phyloP scores from a whole-genome alignment of 345 rosid species.

The Brassica juncea region DNA sequence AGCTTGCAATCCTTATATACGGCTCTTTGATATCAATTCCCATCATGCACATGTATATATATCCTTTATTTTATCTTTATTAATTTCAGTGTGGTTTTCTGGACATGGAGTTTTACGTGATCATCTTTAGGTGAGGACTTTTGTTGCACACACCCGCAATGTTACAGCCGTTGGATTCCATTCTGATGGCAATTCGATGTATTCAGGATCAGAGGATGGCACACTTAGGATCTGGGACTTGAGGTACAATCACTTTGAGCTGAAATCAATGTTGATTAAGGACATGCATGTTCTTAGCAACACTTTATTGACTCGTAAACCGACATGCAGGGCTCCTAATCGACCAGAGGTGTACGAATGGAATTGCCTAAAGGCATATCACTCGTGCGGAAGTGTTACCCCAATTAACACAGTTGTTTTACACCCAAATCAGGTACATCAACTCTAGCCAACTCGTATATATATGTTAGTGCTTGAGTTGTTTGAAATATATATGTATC shows the following conservation, averaged over 20 bases:
- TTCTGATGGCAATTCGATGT: slow-evolving; percentile 94
- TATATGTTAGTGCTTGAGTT: neutral
- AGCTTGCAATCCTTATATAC: slow-evolving; percentile 90
- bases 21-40: slow-evolving; percentile 78
- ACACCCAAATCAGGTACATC: slow-evolving; percentile 91
- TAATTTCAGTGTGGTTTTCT: slow-evolving; percentile 10
- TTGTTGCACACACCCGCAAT: slow-evolving; percentile 82
- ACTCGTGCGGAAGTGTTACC: slow-evolving; percentile 41
- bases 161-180: slow-evolving; percentile 98
- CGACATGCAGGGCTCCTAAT: slow-evolving; percentile 74
- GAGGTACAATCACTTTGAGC: slow-evolving; percentile 47
- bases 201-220: slow-evolving; percentile 98
- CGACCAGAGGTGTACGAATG: slow-evolving; percentile 87
- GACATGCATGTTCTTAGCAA: neutral
- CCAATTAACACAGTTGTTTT: slow-evolving; percentile 90
- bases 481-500: neutral
- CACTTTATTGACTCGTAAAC: slow-evolving; percentile 8
- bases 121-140: slow-evolving; percentile 71
- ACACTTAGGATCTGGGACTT: slow-evolving; percentile 95
- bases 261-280: neutral
- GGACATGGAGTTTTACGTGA: neutral
- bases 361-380: neutral
- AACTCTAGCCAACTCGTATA: neutral
- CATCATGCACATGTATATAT: slow-evolving; percentile 60
- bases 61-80: neutral